phyloP scores from a whole-genome alignment of 495 filamentous ascomycete species.

The Neurospora tetraspora region DNA sequence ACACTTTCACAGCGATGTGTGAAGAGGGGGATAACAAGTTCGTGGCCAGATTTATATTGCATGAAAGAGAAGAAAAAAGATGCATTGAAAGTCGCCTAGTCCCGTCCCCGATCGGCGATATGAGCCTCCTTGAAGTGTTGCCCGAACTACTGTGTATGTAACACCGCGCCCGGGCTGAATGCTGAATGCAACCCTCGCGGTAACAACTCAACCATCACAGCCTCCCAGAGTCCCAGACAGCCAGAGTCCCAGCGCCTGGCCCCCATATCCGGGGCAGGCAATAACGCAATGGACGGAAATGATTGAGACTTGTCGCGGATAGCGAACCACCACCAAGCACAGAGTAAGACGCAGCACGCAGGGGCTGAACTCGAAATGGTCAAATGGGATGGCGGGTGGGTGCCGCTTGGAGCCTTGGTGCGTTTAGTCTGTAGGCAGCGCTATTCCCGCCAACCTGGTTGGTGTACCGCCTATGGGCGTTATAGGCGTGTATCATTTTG shows the following conservation, averaged over 20 bases:
- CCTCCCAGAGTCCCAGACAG: background rate
- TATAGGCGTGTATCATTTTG: too few relatives aligned
- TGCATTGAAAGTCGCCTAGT: background rate
- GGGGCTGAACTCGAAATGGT: background rate
- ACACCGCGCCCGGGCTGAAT: background rate
- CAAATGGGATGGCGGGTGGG: background rate
- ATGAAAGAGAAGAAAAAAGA: background rate
- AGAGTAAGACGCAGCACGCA: background rate
- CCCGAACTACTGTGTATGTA: too few relatives aligned
- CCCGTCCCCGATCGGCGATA: background rate
- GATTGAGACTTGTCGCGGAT: background rate
- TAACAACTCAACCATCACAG: background rate
- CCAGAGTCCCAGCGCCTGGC: background rate
- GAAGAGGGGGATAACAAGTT: background rate
- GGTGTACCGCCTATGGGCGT: background rate
- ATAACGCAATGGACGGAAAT: background rate
- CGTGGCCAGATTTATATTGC: background rate
- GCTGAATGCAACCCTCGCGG: background rate
- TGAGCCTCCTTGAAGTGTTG: background rate
- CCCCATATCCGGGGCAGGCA: background rate
- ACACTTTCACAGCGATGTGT: background rate
- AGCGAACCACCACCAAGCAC: background rate
- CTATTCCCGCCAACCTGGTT: background rate
- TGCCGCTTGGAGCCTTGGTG: background rate
- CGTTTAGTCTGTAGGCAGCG: background rate